Evolutionary conservation across 1,139 yeast genomes (phyloP).

Genomic region (Yamadazyma oceani): DNA sequence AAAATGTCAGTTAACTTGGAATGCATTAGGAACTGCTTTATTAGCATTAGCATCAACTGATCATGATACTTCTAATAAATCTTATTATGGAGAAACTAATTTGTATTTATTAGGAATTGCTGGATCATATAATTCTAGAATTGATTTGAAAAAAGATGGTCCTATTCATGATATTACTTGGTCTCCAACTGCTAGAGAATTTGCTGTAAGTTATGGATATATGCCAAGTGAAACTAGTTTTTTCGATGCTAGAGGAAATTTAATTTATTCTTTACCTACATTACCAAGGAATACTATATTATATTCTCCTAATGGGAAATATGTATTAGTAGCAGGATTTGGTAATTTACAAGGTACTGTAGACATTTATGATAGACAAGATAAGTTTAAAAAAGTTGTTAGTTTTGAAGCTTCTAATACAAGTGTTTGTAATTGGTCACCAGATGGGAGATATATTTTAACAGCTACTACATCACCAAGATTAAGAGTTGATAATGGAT

Average conservation of each 20-base stretch:
- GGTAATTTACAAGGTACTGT: slow-evolving; percentile 98
- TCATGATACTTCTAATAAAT: slow-evolving; percentile 90
- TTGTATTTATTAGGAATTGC: slow-evolving; percentile 88
- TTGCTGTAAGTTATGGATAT: slow-evolving; percentile 94
- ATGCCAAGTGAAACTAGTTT: slow-evolving; percentile 98
- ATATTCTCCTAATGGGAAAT: slow-evolving; percentile 93
- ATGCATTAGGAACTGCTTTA: slow-evolving; percentile 88
- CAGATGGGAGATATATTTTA: slow-evolving; percentile 91
- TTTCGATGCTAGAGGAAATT: slow-evolving; percentile 91
- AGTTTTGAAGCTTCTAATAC: slow-evolving; percentile 92
- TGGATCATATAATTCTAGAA: slow-evolving; percentile 88
- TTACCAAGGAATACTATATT: slow-evolving; percentile 87
- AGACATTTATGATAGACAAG: slow-evolving; percentile 91
- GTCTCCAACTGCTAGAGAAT: slow-evolving; percentile 96
- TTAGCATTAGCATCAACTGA: slow-evolving; percentile 94
- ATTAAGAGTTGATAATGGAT: slow-evolving; percentile 93
- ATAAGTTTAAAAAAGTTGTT: slow-evolving; percentile 75
- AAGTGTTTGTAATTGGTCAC: slow-evolving; percentile 95
- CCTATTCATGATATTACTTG: slow-evolving; percentile 97
- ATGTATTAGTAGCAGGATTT: slow-evolving; percentile 91
- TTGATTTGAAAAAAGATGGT: slow-evolving; percentile 85
- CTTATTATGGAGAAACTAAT: slow-evolving; percentile 96
- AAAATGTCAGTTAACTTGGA: slow-evolving; percentile 90
- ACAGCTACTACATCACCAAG: slow-evolving; percentile 98
- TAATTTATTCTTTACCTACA: slow-evolving; percentile 78